Conservation (phyloP, 1,139 yeast species). For the Zygoascus hellenicus region DNA sequence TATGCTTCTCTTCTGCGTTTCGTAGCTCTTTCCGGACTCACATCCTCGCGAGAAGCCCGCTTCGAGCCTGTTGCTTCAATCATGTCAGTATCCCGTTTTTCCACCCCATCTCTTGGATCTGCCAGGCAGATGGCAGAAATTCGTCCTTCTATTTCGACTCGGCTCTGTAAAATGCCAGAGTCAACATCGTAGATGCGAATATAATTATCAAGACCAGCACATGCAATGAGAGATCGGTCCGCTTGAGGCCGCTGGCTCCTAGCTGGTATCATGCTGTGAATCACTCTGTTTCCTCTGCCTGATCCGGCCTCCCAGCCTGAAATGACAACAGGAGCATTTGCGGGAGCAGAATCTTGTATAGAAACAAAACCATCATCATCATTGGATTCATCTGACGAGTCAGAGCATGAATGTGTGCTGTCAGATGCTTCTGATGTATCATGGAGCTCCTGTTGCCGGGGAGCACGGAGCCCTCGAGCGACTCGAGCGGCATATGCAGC, state of each 20-base stretch:
- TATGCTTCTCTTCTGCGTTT: slow-evolving; percentile 6
- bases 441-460: not conserved
- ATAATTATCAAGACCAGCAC: slow-evolving; percentile 78
- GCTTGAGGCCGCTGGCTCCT: not conserved
- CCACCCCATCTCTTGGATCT: slow-evolving; percentile 17
- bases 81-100: not conserved
- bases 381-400: not conserved
- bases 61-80: slow-evolving; percentile 3
- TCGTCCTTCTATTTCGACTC: slow-evolving; percentile 63
- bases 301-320: slow-evolving; percentile 1
- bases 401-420: not conserved
- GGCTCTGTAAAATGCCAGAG: slow-evolving; percentile 52
- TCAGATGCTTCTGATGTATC: not conserved
- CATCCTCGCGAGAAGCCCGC: slow-evolving; percentile 6
- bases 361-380: not conserved
- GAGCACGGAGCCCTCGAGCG: not conserved
- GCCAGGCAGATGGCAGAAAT: slow-evolving; percentile 49
- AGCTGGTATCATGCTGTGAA: not conserved
- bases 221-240: slow-evolving; percentile 32
- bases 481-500: not conserved
- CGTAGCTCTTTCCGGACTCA: slow-evolving; percentile 6
- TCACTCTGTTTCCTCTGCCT: not conserved
- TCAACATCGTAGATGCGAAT: slow-evolving; percentile 62
- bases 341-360: slow-evolving; percentile 1
- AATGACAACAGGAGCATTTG: slow-evolving; percentile 2